Base-by-base conservation (phyloP, 306 rosid species). In the Benincasa hispida region DNA sequence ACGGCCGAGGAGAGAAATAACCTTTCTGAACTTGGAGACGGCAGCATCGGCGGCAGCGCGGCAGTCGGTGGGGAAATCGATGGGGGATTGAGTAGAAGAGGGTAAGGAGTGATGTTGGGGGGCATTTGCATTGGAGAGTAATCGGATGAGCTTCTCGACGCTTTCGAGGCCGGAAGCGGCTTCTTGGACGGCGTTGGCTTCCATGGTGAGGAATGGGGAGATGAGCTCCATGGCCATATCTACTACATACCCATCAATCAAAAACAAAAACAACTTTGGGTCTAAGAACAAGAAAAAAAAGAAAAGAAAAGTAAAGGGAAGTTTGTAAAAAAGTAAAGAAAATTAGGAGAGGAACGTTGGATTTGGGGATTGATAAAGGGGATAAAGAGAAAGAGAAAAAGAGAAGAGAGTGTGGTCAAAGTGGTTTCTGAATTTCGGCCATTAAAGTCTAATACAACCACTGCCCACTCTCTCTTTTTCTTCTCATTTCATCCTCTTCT, bases 91-190 rank as follows among this genome's bases (percentile, higher is more conserved):
- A 22, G 17, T 22, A 14, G 51, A n/a, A 51, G 25, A 6, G 51
- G 25, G 65, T 2, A 27, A 60, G 50, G 65, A 19, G 2, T 69
- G 75, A 2, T 78, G 82, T 37, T 79, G 83, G n/a, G 42, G 48
- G 6, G 54, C 6, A 48, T 48, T 61, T 78, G 10, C 39, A 27
- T 69, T 56, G 13, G 91, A 81, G 4, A 87, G 82, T 25, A 87
- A 72, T 2, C 81, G 56, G 51, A 88, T 87, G 60, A 91, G 90
- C 56, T 85, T 91, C 41, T 85, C 85, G 7, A 91, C 90, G 84
- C 89, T 87, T 35, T 91, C 89, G 32, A 91, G 81, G 27, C 96
- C 96, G 35, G 96, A 89, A 1, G 96, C 93, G 5, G 96, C 96
- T 82, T 91, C 93, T 54, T 85, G 85, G 14, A 89, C 96, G 14